A percentile compares a stretch with the other conserved stretches of the same genome.
Conservation (phyloP, 768 basidiomycete species). For the Trametes cinnabarina region DNA sequence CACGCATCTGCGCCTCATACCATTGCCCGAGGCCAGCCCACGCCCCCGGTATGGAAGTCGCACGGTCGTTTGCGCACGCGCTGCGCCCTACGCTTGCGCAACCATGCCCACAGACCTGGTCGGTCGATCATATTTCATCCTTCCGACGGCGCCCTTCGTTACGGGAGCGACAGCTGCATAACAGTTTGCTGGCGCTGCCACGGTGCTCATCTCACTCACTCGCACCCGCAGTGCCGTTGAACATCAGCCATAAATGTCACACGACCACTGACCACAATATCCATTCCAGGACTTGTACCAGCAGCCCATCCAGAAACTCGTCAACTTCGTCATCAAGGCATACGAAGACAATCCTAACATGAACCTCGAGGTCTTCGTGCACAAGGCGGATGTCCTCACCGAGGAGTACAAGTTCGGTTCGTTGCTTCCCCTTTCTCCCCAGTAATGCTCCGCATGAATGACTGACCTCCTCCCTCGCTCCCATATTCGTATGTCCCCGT, state of each 20-base stretch:
- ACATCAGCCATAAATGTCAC: too few species aligned
- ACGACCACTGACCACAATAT: not conserved
- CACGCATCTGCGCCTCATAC: not conserved
- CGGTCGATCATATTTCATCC: not conserved
- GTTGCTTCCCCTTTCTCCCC: too few species aligned
- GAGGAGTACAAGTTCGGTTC: conserved; percentile 89
- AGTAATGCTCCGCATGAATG: too few species aligned
- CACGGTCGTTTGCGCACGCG: conserved; percentile 8
- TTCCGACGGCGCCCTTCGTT: not conserved
- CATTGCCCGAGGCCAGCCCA: not conserved
- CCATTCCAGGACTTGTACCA: conserved; percentile 70
- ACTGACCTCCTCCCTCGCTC: not conserved
- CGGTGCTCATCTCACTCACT: not conserved
- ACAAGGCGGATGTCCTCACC: conserved; percentile 89
- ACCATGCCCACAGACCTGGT: not conserved
- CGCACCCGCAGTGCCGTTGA: too few species aligned
- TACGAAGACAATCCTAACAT: conserved; percentile 73
- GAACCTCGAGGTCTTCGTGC: conserved; percentile 88
- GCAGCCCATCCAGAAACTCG: conserved; percentile 77
- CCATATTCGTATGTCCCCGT: not conserved
- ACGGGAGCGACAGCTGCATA: not conserved
- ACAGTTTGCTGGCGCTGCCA: not conserved
- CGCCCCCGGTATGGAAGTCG: conserved; percentile 6
- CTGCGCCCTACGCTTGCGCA: conserved; percentile 5
- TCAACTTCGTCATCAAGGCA: conserved; percentile 77